phyloP scores from a whole-genome alignment of 1,284 basidiomycete genomes.

The Fomitopsis palustris region DNA sequence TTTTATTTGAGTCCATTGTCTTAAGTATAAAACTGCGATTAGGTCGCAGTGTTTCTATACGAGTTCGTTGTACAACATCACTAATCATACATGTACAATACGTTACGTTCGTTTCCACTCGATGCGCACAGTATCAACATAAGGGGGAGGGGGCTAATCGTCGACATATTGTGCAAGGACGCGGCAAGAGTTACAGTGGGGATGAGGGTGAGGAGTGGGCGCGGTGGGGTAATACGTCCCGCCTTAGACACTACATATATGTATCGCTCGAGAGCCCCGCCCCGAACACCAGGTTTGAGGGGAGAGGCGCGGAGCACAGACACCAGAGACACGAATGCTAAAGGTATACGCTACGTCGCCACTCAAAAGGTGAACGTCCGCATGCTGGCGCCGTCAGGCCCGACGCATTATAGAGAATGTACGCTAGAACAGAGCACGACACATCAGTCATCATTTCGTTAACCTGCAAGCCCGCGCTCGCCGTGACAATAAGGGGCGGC shows the following conservation, averaged over 20 bases:
- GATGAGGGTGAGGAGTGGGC: background rate
- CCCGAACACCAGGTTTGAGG: background rate
- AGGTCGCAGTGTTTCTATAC: background rate
- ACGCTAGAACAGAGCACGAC: background rate
- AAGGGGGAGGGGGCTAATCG: background rate
- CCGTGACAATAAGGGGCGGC: background rate
- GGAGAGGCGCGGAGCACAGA: background rate
- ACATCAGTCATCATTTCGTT: background rate
- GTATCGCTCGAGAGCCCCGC: background rate
- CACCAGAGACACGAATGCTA: background rate
- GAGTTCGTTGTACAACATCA: background rate
- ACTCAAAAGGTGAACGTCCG: constrained; percentile 3
- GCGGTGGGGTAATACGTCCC: background rate
- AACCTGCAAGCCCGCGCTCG: background rate
- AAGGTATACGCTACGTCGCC: background rate
- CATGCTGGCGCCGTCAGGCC: background rate
- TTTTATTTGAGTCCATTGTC: too few relatives aligned
- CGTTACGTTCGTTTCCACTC: background rate
- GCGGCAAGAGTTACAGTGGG: background rate
- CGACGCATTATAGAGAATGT: background rate
- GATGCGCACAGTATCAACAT: background rate
- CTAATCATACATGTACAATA: background rate
- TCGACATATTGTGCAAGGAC: background rate
- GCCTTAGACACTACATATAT: background rate
- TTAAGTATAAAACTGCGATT: background rate